Base-by-base conservation (phyloP, 2,329 filamentous ascomycete genomes). In the Fusarium nanum region DNA sequence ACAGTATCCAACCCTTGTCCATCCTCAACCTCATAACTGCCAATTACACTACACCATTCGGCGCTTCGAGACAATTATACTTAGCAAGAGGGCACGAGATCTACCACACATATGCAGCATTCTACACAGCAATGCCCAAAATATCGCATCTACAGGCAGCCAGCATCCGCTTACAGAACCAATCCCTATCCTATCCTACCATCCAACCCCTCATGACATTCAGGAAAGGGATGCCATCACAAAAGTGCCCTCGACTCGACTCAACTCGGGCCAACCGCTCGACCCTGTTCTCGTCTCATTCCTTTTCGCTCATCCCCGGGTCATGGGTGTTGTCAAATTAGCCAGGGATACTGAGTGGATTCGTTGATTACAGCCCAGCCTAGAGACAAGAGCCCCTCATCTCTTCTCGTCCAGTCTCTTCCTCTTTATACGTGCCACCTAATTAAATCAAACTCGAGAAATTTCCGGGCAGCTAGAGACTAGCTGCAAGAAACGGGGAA, bases 311-410 rank as follows among this genome's bases (percentile, higher is more conserved):
- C 68, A 65, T 68, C 47, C 63, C 67, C 55, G 68, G 68, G 48
- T 52, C 44, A 68, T 49, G 58, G 59, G 54, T 46, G 25, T 23
- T 37, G 57, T 30, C 64, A 66, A 71, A 66, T 71, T 69, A 66
- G 55, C 65, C 64, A 71, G 68, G 68, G 68, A 61, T 53, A 41
- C 40, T 32, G 34, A 45, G 64, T 69, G 64, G 64, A 41, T 69
- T 59, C 41, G 16, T 55, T 27, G 32, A 27, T 42, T 37, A 37
- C 34, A 37, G 34, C 34, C 34, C 34, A 37, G 34, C 34, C 34
- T n/a, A 37, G 32, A 18, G 9, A 7, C 23, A 27, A 44, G 23
- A 34, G 22, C 25, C 49, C 48, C 32, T 28, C 34, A 53, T 53
- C 18, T 53, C 34, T 27, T 53, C 49, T 42, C 27, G 10, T 27